Base-by-base conservation (phyloP, 208 protist species). In the Acanthamoeba sp. region DNA sequence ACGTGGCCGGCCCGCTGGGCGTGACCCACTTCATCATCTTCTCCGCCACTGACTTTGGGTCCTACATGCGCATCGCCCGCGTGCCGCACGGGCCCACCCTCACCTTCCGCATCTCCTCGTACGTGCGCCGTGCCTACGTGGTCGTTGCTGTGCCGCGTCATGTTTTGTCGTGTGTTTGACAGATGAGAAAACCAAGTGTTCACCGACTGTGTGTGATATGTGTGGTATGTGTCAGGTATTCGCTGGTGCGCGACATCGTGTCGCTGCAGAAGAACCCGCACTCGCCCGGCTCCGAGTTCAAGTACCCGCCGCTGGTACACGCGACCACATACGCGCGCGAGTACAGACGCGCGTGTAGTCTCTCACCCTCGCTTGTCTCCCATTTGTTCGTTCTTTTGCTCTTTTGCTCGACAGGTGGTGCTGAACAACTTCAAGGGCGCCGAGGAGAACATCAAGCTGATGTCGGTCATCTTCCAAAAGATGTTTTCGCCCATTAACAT, bases 401-500 rank as follows among this genome's bases (percentile, higher is more conserved):
- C 16, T n/a, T 22, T 32, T 52, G 78, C 14, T 57, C 27, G 1
- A 59, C 89, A 96, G 96, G 88, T 97, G 32, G 93, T 97, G 18
- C 80, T 97, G 14, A 97, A 95, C 94, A 97, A 97, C 71, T 52
- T 57, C 64, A 93, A 93, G 66, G 84, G 55, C 6, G 27, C 45
- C 12, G 40, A 48, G 18, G 90, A 95, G 38, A 84, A 97, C 24
- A 18, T 95, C 7, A 94, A 96, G 71, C 95, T 98, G n/a, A 93
- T 96, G 64, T 76, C 94, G 0, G 95, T 93, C n/a, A 95, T 98
- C 57, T 95, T 98, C 45, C 97, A 98, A 59, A 97, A 96, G 84
- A 94, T 98, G 94, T 98, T 98, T 94, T 97, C 97, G 29, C 27
- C 97, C 42, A 96, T 98, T 20, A 96, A 97, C 94, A 91, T 98